A percentile compares a stretch with the other conserved stretches of the same genome.
Conservation (phyloP, 2,329 filamentous ascomycete species). For the Arthroderma sp. region DNA sequence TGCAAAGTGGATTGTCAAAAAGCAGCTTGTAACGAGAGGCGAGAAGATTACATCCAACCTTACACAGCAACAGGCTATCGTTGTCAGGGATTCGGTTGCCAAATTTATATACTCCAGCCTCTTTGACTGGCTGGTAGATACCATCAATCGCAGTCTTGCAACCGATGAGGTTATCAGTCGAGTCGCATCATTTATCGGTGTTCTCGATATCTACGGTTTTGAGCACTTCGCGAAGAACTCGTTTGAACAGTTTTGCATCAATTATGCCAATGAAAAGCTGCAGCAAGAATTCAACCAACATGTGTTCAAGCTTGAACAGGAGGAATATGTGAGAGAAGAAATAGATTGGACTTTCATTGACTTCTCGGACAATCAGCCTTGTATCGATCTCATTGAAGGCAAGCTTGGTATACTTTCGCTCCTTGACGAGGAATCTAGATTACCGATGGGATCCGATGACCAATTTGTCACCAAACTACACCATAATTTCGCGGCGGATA, state of each 20-base stretch:
- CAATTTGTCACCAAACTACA: constrained; percentile 95
- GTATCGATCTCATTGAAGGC: constrained; percentile 95
- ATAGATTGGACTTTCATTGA: constrained; percentile 99
- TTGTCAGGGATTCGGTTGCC: constrained; percentile 92
- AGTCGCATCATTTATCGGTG: constrained; percentile 85
- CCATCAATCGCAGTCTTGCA: constrained; percentile 81
- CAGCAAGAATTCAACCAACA: constrained; percentile 99
- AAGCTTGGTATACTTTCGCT: constrained; percentile 87
- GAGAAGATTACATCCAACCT: constrained; percentile 97
- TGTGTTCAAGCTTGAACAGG: constrained; percentile 97
- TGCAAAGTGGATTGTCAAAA: constrained; percentile 97
- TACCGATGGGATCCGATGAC: constrained; percentile 95
- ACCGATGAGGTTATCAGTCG: constrained; percentile 73
- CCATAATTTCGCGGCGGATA: constrained; percentile 78
- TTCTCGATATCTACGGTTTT: constrained; percentile 98
- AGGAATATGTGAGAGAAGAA: constrained; percentile 89
- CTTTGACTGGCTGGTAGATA: constrained; percentile 98
- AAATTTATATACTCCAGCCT: constrained; percentile 98
- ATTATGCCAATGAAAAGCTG: constrained; percentile 98
- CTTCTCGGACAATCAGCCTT: constrained; percentile 97
- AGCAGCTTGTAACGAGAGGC: constrained; percentile 87
- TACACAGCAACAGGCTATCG: constrained; percentile 80
- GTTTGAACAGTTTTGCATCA: constrained; percentile 99
- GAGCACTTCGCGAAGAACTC: constrained; percentile 99
- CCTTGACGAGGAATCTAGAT: constrained; percentile 86